Base-by-base conservation (phyloP, 148 eudicot species). In the Silene uniflora region DNA sequence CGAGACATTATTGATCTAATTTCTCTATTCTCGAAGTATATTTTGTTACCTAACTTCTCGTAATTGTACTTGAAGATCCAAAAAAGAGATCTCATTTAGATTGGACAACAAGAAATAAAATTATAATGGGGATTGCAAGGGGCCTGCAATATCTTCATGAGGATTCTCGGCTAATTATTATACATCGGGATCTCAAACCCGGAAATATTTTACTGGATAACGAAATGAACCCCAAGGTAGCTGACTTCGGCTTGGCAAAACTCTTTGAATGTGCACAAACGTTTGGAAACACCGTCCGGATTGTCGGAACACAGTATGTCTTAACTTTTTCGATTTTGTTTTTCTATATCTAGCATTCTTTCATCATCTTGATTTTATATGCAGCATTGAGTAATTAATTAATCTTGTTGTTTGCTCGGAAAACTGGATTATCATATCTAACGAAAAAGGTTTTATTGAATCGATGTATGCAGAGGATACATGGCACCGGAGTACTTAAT, bases 171-270 rank as follows among this genome's bases (percentile, higher is more conserved):
- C 29, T 68, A 27, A 68, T 18, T n/a, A 68, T 68, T 19, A 68
- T 68, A 44, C 72, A 68, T 44, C 54, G 72, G 1, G 72, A 68
- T 23, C 72, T 68, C 22, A 68, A 68, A 68, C 72, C 72, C 9
- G 55, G 10, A 55, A 68, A 68, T 22, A 81, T 90, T 35, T 85
- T 62, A n/a, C 21, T 68, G 11, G 72, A 68, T 13, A 7, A 68
- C 0, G 56, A 68, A n/a, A 42, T 68, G 72, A 67, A 66, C 23
- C 78, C 90, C 10, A 90, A 89, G 80, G 86, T 90, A 67, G 87
- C 93, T 4, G 96, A 92, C 78, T 92, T 92, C 62, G 95, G 95
- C 22, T 85, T 85, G 44, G 92, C 87, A 67, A 64, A 89, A 64
- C 68, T 64, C 3, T 64, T 29, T 16, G 42, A 16, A 29, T 5